phyloP scores from a whole-genome alignment of 2,329 filamentous ascomycete genomes.

The Rhinocladiella mackenziei region DNA sequence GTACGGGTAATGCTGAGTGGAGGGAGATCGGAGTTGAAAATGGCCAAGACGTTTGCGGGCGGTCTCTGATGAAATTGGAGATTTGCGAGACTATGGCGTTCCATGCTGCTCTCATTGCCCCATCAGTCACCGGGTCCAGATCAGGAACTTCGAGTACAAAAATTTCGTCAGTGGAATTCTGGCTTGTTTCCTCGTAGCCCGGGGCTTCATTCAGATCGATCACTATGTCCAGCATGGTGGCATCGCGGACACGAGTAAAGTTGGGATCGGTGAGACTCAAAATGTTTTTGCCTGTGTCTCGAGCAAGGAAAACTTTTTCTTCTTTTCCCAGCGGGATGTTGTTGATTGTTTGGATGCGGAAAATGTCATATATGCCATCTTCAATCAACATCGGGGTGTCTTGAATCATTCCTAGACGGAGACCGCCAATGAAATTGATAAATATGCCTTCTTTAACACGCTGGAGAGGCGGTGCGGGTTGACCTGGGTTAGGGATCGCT shows the following conservation, averaged over 20 bases:
- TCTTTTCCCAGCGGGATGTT: slow-evolving; percentile 78
- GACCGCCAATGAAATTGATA: slow-evolving; percentile 57
- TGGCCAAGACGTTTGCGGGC: slow-evolving; percentile 20
- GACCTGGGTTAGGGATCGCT: slow-evolving; percentile 48
- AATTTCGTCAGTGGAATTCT: slow-evolving; percentile 13
- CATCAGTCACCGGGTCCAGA: slow-evolving; percentile 7
- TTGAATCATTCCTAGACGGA: slow-evolving; percentile 51
- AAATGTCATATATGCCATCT: slow-evolving; percentile 35
- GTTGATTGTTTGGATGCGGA: slow-evolving; percentile 70
- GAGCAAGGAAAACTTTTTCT: slow-evolving; percentile 76
- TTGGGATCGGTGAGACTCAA: slow-evolving; percentile 66
- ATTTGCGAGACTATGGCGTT: slow-evolving; percentile 30
- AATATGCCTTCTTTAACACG: slow-evolving; percentile 57
- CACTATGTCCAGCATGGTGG: slow-evolving; percentile 68
- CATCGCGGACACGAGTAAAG: slow-evolving; percentile 73
- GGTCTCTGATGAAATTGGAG: slow-evolving; percentile 24
- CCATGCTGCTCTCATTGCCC: slow-evolving; percentile 29
- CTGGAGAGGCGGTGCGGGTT: slow-evolving; percentile 48
- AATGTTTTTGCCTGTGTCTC: slow-evolving; percentile 70
- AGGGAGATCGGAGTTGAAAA: slow-evolving; percentile 20
- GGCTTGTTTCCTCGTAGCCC: slow-evolving; percentile 4
- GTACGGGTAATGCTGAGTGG: slow-evolving; percentile 1
- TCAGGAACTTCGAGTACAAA: slow-evolving; percentile 18
- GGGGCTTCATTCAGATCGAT: slow-evolving; percentile 49
- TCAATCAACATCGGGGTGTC: slow-evolving; percentile 38